Evolutionary conservation across 1,284 basidiomycete genomes (phyloP), one percentile per base, ranked within the genome.

Genomic region (Laetiporus sulphureus): DNA sequence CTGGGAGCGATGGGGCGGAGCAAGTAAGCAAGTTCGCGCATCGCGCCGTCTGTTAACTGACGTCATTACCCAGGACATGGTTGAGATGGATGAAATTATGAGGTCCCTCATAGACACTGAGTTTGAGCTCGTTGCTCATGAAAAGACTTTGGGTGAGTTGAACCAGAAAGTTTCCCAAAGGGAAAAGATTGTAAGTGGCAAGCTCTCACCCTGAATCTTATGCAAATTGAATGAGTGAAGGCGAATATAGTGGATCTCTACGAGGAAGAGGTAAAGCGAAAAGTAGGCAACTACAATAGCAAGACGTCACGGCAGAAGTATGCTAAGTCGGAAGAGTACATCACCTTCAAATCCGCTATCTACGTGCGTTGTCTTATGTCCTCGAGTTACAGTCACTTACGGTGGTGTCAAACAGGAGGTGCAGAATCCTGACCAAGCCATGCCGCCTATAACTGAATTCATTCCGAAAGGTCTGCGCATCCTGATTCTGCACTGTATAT

Each of bases 281-380:
- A 59, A 24, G 53, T 71, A 32, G 62, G 71, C 10, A 64, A 63
- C n/a, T 84, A 85, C 55, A 51, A 66, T 4, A 58, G 58, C 24
- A 77, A 77, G 59, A 88, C 84, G 0, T 67, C 77, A 8, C 74
- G 86, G 16, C 83, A 88, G 60, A 89, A 84, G 59, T 89, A 88
- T 52, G 74, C 69, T 4, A 79, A 81, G 42, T 65, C 70, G 40
- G 68, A 79, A 0, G 62, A 67, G 6, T 93, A 91, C 53, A 55
- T 62, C 4, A 57, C 67, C 15, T 92, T 90, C 68, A 78, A 73
- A 49, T 68, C 79, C 41, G 62, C 63, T 2, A 72, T 92, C 25
- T 89, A 78, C 67, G 89, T 88, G 50, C 22, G 78, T 63, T 15
- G 31, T 35, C n/a, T 36, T 23, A 12, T 53, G 16, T 10, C 16